A percentile compares a stretch with the other conserved stretches of the same genome.
Evolutionary conservation across 306 rosid genomes (phyloP).

Genomic region (Myrica gale): DNA sequence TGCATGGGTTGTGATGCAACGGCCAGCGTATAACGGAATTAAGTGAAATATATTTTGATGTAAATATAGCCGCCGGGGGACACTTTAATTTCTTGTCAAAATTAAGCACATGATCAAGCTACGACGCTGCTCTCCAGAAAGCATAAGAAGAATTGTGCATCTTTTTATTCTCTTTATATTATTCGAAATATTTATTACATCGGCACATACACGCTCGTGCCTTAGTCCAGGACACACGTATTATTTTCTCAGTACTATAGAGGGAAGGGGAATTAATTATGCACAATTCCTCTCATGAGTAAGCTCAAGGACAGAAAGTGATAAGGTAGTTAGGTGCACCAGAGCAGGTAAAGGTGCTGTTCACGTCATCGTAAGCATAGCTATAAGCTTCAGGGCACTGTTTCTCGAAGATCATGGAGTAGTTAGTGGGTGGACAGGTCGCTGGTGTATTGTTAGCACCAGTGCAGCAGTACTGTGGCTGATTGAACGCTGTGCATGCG

Average conservation of each 20-base stretch:
- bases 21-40: too few relatives aligned
- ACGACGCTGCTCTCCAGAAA: too few relatives aligned
- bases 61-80: too few relatives aligned
- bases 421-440: slow-evolving; percentile 37
- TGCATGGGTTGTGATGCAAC: too few relatives aligned
- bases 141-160: too few relatives aligned
- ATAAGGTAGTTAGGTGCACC: slow-evolving; percentile 37
- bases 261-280: not conserved
- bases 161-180: too few relatives aligned
- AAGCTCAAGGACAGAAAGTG: slow-evolving; percentile 36
- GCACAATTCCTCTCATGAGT: not conserved
- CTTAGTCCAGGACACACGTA: not conserved
- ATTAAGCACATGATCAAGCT: too few relatives aligned
- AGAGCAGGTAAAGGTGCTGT: slow-evolving; percentile 34
- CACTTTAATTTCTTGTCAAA: too few relatives aligned
- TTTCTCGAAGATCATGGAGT: slow-evolving; percentile 35
- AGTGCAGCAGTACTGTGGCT: slow-evolving; percentile 42
- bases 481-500: slow-evolving; percentile 35
- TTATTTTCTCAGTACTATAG: not conserved
- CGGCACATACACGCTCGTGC: not conserved
- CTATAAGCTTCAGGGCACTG: slow-evolving; percentile 54
- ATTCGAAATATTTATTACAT: too few relatives aligned
- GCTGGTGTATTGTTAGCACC: slow-evolving; percentile 6
- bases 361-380: slow-evolving; percentile 40
- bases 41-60: too few relatives aligned